Conservation (phyloP, 176 grass and related monocot species). For the Triticum urartu region DNA sequence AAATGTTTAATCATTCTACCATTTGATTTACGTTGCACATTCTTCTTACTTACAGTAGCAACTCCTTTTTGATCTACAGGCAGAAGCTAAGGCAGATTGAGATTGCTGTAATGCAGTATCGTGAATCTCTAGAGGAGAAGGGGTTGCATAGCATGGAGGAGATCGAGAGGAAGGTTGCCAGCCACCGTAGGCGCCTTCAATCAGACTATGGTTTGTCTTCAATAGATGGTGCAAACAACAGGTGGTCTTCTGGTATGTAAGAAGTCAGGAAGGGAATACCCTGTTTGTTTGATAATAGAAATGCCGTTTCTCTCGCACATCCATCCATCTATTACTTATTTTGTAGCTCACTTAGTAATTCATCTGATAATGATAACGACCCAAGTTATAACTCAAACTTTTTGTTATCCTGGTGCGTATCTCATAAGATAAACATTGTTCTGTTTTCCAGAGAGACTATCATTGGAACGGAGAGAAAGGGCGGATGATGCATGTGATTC, state of each 20-base stretch:
- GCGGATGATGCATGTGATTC: conserved; percentile 44
- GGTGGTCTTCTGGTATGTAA: conserved; percentile 66
- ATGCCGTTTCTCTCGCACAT: conserved; percentile 22
- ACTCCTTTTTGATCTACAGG: conserved; percentile 44
- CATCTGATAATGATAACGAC: not conserved
- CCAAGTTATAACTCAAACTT: not conserved
- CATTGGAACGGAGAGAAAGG: conserved; percentile 66
- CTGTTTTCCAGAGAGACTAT: conserved; percentile 55
- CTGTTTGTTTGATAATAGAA: conserved; percentile 5
- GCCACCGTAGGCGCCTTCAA: conserved; percentile 69
- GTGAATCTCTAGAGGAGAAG: conserved; percentile 88
- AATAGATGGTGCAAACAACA: conserved; percentile 65
- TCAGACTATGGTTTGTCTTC: conserved; percentile 79
- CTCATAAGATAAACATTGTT: not conserved
- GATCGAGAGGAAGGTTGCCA: conserved; percentile 83
- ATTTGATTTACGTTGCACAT: conserved; percentile 9
- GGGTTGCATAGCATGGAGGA: conserved; percentile 69
- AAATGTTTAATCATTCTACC: not conserved
- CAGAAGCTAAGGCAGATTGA: conserved; percentile 89
- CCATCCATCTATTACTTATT: conserved; percentile 2
- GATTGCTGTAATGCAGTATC: conserved; percentile 88
- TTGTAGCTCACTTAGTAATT: not conserved
- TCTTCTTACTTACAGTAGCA: not conserved
- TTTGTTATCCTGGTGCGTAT: not conserved
- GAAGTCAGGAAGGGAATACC: not conserved